A percentile compares a stretch with the other conserved stretches of the same genome.
Evolutionary conservation across 352 stramenopile species (phyloP).

Genomic region (Lagenidium sp.): DNA sequence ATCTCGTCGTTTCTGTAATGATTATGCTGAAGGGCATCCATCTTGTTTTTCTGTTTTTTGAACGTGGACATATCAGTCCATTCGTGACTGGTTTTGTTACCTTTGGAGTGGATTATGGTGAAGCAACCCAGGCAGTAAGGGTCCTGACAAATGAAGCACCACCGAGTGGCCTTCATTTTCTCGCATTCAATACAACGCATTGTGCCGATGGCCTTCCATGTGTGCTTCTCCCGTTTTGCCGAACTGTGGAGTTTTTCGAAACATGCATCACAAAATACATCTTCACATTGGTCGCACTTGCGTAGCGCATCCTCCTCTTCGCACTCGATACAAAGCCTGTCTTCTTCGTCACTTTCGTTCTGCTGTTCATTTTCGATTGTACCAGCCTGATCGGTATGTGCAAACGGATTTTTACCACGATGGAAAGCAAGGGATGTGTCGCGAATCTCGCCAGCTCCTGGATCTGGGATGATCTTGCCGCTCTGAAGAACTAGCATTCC

Average conservation of each 20-base stretch:
- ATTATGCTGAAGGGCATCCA: slow-evolving; percentile 16
- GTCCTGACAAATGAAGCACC: slow-evolving; percentile 64
- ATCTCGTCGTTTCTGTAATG: background rate
- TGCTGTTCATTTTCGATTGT: slow-evolving; percentile 5
- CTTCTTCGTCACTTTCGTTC: slow-evolving; percentile 45
- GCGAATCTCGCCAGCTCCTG: slow-evolving; percentile 23
- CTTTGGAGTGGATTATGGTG: slow-evolving; percentile 76
- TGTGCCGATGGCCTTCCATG: slow-evolving; percentile 61
- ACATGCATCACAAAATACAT: slow-evolving; percentile 72
- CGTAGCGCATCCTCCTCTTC: slow-evolving; percentile 62
- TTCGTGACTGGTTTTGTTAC: slow-evolving; percentile 60
- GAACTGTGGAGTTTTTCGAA: slow-evolving; percentile 69
- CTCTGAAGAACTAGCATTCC: slow-evolving; percentile 60
- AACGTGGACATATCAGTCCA: slow-evolving; percentile 67
- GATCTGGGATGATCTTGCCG: slow-evolving; percentile 52
- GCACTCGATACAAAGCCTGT: slow-evolving; percentile 68
- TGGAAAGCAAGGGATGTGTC: slow-evolving; percentile 17
- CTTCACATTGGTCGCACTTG: slow-evolving; percentile 62
- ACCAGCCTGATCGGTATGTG: background rate
- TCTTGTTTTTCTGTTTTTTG: slow-evolving; percentile 29
- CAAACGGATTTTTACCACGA: slow-evolving; percentile 5
- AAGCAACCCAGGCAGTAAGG: slow-evolving; percentile 78
- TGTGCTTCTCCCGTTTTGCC: slow-evolving; percentile 64
- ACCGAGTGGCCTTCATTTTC: slow-evolving; percentile 77
- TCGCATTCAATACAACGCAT: slow-evolving; percentile 81